Conservation (phyloP, 495 filamentous ascomycete species). For the Collariella sp. region DNA sequence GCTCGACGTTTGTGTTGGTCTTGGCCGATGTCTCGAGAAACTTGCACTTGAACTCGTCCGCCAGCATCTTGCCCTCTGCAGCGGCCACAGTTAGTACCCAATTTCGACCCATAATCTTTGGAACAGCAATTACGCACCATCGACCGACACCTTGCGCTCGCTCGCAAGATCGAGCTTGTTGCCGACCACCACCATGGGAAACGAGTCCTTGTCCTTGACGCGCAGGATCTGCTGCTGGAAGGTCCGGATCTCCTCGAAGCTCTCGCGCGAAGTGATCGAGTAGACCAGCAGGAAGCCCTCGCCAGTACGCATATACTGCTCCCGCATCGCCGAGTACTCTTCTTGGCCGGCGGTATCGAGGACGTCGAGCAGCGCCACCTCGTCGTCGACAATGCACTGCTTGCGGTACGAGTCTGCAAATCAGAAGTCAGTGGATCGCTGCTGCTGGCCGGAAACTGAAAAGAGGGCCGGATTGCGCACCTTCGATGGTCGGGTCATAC, state of each 20-base stretch:
- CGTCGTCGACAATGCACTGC: slow-evolving; percentile 97
- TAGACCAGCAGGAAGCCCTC: slow-evolving; percentile 97
- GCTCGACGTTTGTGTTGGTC: slow-evolving; percentile 94
- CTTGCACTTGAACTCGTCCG: slow-evolving; percentile 81
- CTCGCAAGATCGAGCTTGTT: slow-evolving; percentile 98
- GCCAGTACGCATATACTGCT: slow-evolving; percentile 99
- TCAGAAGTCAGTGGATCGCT: slow-evolving; percentile 3
- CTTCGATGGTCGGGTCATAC: slow-evolving; percentile 99
- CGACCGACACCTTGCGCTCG: slow-evolving; percentile 80
- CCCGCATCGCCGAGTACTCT: slow-evolving; percentile 98
- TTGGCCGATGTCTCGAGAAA: slow-evolving; percentile 99
- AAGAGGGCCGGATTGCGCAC: slow-evolving; percentile 43
- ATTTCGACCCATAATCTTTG: too few species aligned
- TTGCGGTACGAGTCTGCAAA: slow-evolving; percentile 92
- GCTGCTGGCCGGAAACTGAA: not conserved
- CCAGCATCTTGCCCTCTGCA: slow-evolving; percentile 82
- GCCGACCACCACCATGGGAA: slow-evolving; percentile 98
- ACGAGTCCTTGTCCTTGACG: slow-evolving; percentile 98
- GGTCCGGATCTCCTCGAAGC: slow-evolving; percentile 95
- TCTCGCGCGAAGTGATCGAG: slow-evolving; percentile 93
- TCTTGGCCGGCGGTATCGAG: slow-evolving; percentile 97
- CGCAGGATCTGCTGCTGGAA: slow-evolving; percentile 98
- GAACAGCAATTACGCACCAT: too few species aligned
- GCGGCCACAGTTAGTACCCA: not conserved
- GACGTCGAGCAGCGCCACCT: slow-evolving; percentile 93